Base-by-base conservation (phyloP, 352 stramenopile species). In the Phytophthora nicotianae region DNA sequence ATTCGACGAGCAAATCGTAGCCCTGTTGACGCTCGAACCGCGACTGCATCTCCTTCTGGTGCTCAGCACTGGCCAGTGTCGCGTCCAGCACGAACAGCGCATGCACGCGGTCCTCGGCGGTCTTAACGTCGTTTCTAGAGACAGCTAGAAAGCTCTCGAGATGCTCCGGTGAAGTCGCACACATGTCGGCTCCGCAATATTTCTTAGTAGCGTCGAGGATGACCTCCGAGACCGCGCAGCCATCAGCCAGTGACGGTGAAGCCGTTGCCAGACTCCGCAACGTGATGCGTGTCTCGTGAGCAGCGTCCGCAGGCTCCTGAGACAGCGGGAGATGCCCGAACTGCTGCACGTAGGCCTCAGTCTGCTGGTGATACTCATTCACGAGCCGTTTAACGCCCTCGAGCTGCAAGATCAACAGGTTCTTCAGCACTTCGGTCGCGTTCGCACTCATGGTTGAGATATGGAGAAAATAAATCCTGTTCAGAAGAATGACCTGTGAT, bases 361-460 rank as follows among this genome's bases (percentile, higher is more conserved):
- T 65, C 26, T 93, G 84, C 57, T 90, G 82, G 62, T 91, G 81
- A 54, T 79, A 79, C 62, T 90, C 79, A 16, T 38, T 60, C 33
- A 79, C 53, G 17, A 84, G 82, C 38, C 59, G 32, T 47, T 75
- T 68, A 9, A 81, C 50, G 14, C 72, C 78, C 54, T 84, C 72
- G 26, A 63, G 61, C 66, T 93, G 82, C 40, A 91, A 69, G 24
- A 93, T 55, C 37, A 91, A 46, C 58, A 87, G 45, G 58, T 73
- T 87, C 66, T 78, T 77, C 33, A 91, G 70, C 63, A 85, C 50
- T 14, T 83, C 56, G 13, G 20, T 21, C 13, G 45, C 17, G 26
- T 52, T 4, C 2, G 48, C 48, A 10, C 48, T 69, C 58, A 69
- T 70, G 20, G 38, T 10, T 20, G 19, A 5, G n/a, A 6, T 23